Evolutionary conservation across 2,329 filamentous ascomycete genomes (phyloP).

Genomic region (Harringtonia aguacate): DNA sequence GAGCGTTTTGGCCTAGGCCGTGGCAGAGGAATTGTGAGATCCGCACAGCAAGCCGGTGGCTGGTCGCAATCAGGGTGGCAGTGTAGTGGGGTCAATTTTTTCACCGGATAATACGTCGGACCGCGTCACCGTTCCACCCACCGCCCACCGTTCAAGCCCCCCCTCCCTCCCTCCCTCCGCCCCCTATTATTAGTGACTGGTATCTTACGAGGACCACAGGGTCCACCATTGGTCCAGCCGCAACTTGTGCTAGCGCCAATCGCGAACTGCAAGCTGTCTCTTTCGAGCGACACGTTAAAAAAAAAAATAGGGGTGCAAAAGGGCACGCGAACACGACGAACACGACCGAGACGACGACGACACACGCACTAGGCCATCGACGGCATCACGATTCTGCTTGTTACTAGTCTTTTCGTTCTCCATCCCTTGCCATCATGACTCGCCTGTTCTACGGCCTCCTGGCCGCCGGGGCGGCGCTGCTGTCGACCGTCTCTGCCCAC

Average conservation of each 20-base stretch:
- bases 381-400: too few relatives aligned
- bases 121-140: too few relatives aligned
- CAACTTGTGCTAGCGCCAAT: slow-evolving; percentile 4
- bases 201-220: not conserved
- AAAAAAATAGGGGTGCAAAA: slow-evolving; percentile 4
- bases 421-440: slow-evolving; percentile 7
- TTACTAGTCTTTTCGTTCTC: not conserved
- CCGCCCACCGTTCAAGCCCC: too few relatives aligned
- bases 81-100: too few relatives aligned
- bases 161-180: too few relatives aligned
- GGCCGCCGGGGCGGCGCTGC: slow-evolving; percentile 42
- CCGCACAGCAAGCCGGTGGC: not conserved
- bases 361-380: too few relatives aligned
- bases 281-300: slow-evolving; percentile 3
- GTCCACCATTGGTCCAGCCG: too few relatives aligned
- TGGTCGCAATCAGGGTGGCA: too few relatives aligned
- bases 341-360: not conserved
- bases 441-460: slow-evolving; percentile 16
- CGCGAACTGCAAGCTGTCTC: slow-evolving; percentile 12
- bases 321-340: slow-evolving; percentile 3
- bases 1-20: too few relatives aligned
- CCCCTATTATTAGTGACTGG: not conserved
- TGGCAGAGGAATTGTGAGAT: too few relatives aligned
- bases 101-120: too few relatives aligned
- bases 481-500: slow-evolving; percentile 63